A percentile compares a stretch with the other conserved stretches of the same genome.
Evolutionary conservation across 1,284 basidiomycete genomes (phyloP).

Genomic region (Caloboletus firmus): DNA sequence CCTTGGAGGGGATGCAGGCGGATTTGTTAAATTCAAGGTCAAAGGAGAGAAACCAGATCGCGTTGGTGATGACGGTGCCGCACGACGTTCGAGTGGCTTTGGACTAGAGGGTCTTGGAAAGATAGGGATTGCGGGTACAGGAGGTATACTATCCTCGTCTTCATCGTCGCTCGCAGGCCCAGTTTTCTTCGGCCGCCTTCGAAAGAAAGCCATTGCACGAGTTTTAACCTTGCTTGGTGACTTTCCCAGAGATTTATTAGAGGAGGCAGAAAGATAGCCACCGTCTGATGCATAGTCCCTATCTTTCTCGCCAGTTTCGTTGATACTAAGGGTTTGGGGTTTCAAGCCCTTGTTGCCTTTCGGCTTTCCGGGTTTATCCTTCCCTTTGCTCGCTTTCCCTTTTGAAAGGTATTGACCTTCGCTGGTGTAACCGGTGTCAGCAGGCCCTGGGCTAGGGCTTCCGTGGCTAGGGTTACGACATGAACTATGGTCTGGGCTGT

Average conservation of each 20-base stretch:
- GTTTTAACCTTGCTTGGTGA: constrained; percentile 30
- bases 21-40: constrained; percentile 25
- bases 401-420: constrained; percentile 36
- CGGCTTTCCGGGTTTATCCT: constrained; percentile 19
- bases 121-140: constrained; percentile 31
- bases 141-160: constrained; percentile 29
- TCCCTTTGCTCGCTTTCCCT: constrained; percentile 22
- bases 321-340: constrained; percentile 15
- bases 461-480: constrained; percentile 3
- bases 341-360: constrained; percentile 24
- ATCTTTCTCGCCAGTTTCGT: constrained; percentile 23
- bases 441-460: constrained; percentile 15
- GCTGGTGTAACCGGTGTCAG: constrained; percentile 30
- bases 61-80: constrained; percentile 25
- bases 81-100: constrained; percentile 28
- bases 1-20: constrained; percentile 23
- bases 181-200: constrained; percentile 31
- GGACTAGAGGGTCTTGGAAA: constrained; percentile 32
- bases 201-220: constrained; percentile 35
- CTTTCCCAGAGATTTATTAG: constrained; percentile 33
- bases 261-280: constrained; percentile 35
- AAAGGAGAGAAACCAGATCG: constrained; percentile 30
- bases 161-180: constrained; percentile 30
- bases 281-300: constrained; percentile 28
- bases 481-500: constrained; percentile 25